Evolutionary conservation across 2,329 filamentous ascomycete species (phyloP).

Genomic region (Calonectria hongkongensis): DNA sequence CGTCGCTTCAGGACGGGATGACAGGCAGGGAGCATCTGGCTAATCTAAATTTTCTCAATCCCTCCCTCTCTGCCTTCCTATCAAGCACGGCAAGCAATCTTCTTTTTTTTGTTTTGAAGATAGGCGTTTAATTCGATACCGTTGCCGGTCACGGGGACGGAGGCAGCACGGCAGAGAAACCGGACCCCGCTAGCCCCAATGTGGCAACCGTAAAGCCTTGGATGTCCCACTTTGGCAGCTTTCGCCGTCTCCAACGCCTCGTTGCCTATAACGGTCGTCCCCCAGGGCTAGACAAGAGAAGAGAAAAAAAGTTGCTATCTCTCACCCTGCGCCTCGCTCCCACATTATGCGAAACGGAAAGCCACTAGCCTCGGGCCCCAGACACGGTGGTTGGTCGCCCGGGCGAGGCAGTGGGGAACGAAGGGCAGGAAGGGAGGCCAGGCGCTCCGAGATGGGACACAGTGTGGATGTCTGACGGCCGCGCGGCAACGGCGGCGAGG

Average conservation of each 20-base stretch:
- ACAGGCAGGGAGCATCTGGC: not conserved
- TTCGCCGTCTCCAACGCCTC: conserved; percentile 15
- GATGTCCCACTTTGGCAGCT: conserved; percentile 32
- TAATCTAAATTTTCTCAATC: not conserved
- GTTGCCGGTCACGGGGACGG: conserved; percentile 20
- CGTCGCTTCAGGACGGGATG: conserved; percentile 1
- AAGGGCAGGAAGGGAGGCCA: not conserved
- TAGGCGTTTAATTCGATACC: conserved; percentile 1
- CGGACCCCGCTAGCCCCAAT: not conserved
- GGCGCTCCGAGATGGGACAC: conserved; percentile 19
- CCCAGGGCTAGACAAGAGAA: not conserved
- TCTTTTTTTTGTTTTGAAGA: not conserved
- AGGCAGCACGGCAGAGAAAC: conserved; percentile 1
- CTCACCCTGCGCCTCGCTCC: conserved; percentile 29
- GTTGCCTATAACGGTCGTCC: conserved; percentile 25
- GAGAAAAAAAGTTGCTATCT: conserved; percentile 14
- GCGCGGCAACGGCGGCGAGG: conserved; percentile 39
- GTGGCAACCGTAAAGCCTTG: not conserved
- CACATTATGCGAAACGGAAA: conserved; percentile 28
- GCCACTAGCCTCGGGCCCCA: not conserved
- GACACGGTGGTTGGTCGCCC: conserved; percentile 29
- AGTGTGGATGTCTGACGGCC: conserved; percentile 30
- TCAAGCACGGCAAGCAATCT: not conserved
- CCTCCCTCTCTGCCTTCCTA: not conserved
- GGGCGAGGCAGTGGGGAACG: not conserved